phyloP scores from a whole-genome alignment of 805 yeast species.

The Starmera caribaea region DNA sequence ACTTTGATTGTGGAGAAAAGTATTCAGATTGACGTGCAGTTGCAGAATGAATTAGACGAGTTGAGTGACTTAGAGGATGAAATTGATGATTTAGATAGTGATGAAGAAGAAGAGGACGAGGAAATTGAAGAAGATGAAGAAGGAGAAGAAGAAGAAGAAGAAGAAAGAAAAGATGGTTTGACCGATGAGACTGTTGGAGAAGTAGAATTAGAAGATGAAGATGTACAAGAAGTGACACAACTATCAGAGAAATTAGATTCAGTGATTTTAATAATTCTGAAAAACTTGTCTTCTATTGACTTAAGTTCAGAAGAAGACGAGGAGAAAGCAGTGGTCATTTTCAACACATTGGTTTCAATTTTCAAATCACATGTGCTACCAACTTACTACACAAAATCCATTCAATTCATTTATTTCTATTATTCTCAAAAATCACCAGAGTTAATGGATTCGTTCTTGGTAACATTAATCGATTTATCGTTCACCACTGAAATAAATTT shows the following conservation, averaged over 20 bases:
- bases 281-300: constrained; percentile 27
- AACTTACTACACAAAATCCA: constrained; percentile 83
- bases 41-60: constrained; percentile 5
- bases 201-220: constrained; percentile 14
- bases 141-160: constrained; percentile 22
- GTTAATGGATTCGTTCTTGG: constrained; percentile 76
- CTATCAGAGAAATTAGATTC: constrained; percentile 65
- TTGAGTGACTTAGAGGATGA: constrained; percentile 4
- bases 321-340: constrained; percentile 51
- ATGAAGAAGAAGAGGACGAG: constrained; percentile 25
- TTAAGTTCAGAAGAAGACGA: constrained; percentile 38
- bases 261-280: constrained; percentile 49
- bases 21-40: constrained; percentile 5
- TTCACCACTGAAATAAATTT: constrained; percentile 58
- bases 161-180: constrained; percentile 20
- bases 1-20: constrained; percentile 67
- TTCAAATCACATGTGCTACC: constrained; percentile 81
- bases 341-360: constrained; percentile 62
- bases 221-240: constrained; percentile 32
- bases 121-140: constrained; percentile 22
- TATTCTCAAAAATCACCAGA: constrained; percentile 76
- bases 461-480: constrained; percentile 72
- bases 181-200: constrained; percentile 18
- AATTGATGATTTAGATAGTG: constrained; percentile 11
- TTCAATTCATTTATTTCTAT: constrained; percentile 77